phyloP scores from a whole-genome alignment of 2,329 filamentous ascomycete species.

The Trichophyton verrucosum region DNA sequence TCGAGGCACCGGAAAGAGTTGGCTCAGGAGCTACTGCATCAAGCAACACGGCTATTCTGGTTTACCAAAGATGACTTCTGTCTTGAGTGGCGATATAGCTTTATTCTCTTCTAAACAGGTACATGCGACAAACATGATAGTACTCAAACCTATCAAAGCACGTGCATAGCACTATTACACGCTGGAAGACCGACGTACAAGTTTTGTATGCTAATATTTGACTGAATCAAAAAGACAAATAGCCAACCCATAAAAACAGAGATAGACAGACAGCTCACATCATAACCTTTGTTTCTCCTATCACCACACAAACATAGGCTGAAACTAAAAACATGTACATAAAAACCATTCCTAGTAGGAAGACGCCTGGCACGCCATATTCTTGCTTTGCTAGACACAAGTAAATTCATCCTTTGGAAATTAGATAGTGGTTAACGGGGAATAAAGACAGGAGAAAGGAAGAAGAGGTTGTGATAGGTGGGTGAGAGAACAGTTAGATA shows the following conservation, averaged over 20 bases:
- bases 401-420: not conserved
- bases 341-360: not conserved
- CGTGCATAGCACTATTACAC: not conserved
- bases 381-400: not conserved
- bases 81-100: not conserved
- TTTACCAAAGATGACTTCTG: not conserved
- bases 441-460: not conserved
- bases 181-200: not conserved
- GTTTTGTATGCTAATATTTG: not conserved
- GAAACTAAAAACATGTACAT: slow-evolving; percentile 1
- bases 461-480: too few species aligned
- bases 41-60: not conserved
- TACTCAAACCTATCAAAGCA: not conserved
- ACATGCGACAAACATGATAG: not conserved
- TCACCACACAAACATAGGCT: not conserved
- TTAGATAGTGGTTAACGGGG: not conserved
- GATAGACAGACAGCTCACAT: not conserved
- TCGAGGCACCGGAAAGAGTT: not conserved
- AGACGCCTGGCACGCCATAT: not conserved
- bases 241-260: not conserved
- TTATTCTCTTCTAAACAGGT: not conserved
- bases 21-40: not conserved
- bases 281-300: not conserved
- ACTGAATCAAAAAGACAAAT: not conserved
- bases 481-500: not conserved